Evolutionary conservation across 352 stramenopile genomes (phyloP), one percentile per base, ranked within the genome.

Genomic region (Globisporangium radiosum): DNA sequence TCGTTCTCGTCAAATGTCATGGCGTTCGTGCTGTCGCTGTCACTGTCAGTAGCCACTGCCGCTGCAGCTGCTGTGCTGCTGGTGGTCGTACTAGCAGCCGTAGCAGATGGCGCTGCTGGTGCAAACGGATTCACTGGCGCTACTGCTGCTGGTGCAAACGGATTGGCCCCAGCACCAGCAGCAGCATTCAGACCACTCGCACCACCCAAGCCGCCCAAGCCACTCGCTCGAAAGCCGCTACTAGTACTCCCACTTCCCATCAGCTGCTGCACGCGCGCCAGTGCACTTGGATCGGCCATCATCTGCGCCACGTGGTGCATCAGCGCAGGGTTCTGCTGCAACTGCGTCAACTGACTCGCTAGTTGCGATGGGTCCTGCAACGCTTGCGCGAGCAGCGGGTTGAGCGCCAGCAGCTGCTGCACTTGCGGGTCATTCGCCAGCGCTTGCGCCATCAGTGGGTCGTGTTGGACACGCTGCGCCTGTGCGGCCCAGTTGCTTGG

Each of bases 321-420:
- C 82, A 92, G 91, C 47, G 66, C 71, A 0, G 85, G 82, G 64
- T 94, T 89, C 55, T 88, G 82, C 65, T 92, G 80, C 52, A 92
- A 57, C 9, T 68, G 69, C 52, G 86, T 73, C 52, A 94, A 62
- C 17, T 80, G 80, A 68, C 92, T 80, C 36, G 70, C 54, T 40
- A 94, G 65, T 54, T 91, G 60, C 19, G 75, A 69, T n/a, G 85
- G 85, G 52, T 91, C 90, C 65, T 88, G 77, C 56, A 94, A 52
- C 9, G 76, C 76, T 66, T 92, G 85, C 5, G 78, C 76, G 49
- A 92, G 62, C 81, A 92, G 87, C 6, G 85, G 85, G 56, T 92
- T 94, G 45, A 70, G 57, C 52, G 88, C 78, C 19, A 76, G 75
- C 77, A 93, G 81, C 76, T 91, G 84, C 69, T 90, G 84, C 60